These are phyloP conservation scores for Astragalus glycyphyllos DNA, from an alignment of 306 rosid species.

Conservation along the genomic window DNA sequence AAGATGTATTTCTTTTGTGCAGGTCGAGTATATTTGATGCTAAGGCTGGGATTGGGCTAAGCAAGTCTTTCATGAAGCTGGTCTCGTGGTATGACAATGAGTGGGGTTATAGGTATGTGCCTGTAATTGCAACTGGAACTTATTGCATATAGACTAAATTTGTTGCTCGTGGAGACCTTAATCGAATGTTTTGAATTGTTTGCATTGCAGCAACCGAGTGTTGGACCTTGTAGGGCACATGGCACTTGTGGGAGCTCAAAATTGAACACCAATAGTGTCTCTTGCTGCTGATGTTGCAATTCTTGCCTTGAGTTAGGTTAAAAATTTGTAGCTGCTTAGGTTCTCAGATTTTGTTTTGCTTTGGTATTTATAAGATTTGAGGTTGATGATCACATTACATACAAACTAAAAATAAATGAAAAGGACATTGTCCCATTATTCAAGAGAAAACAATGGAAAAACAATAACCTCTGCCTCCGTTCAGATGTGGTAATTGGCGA, in stretches of 20 bases:
- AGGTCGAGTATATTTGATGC: conserved; percentile 98
- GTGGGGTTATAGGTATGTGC: conserved; percentile 94
- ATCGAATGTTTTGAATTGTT: conserved; percentile 9
- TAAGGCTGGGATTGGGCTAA: conserved; percentile 95
- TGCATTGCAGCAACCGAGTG: conserved; percentile 79
- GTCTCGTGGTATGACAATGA: conserved; percentile 98
- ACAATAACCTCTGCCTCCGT: too few species aligned
- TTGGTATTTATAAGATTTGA: conserved; percentile 34
- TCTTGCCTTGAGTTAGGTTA: conserved; percentile 41
- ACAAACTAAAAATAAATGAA: conserved; percentile 40
- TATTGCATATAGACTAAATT: background rate
- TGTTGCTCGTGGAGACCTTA: background rate
- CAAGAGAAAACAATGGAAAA: too few species aligned
- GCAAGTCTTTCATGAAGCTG: conserved; percentile 75
- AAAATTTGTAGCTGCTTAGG: conserved; percentile 35
- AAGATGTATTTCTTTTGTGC: conserved; percentile 16
- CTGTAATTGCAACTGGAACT: background rate
- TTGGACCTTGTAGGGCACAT: conserved; percentile 97
- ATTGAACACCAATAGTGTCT: conserved; percentile 41
- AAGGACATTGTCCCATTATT: conserved; percentile 31
- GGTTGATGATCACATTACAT: conserved; percentile 31
- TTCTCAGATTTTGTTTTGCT: conserved; percentile 46
- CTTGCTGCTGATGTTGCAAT: conserved; percentile 37
- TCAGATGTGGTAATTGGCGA: too few species aligned
- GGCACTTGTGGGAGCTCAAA: conserved; percentile 76